These are phyloP conservation scores for Talaromyces sp. DNA, from an alignment of 2,329 filamentous ascomycete genomes.

Conservation along the genomic window DNA sequence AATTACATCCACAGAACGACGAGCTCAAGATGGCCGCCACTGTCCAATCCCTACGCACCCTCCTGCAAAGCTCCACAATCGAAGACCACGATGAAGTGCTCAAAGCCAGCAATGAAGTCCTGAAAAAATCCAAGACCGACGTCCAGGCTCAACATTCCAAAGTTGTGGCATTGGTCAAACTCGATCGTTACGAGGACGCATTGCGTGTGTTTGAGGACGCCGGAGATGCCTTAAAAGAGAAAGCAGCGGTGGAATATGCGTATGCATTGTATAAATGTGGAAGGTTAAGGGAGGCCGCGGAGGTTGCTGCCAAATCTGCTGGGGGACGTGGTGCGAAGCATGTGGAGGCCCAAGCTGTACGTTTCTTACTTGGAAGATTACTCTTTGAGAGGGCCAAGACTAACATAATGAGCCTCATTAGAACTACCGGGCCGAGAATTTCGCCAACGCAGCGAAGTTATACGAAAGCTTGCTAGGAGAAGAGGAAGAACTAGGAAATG, in stretches of 20 bases:
- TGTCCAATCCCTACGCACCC: constrained; percentile 50
- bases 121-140: constrained; percentile 58
- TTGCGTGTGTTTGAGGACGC: constrained; percentile 54
- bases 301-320: constrained; percentile 44
- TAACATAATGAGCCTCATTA: constrained; percentile 14
- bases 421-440: constrained; percentile 59
- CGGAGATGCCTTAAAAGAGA: constrained; percentile 53
- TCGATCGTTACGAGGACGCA: constrained; percentile 62
- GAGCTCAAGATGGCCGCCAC: constrained; percentile 36
- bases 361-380: constrained; percentile 18
- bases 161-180: constrained; percentile 58
- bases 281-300: constrained; percentile 52
- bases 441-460: constrained; percentile 51
- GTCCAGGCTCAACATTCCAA: constrained; percentile 57
- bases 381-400: not conserved
- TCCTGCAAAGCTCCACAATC: constrained; percentile 57
- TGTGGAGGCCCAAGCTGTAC: constrained; percentile 60
- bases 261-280: constrained; percentile 63
- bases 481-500: constrained; percentile 40
- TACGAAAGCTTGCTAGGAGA: constrained; percentile 51
- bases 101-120: constrained; percentile 53
- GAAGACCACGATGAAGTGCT: constrained; percentile 62
- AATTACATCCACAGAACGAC: not conserved
- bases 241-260: constrained; percentile 57
- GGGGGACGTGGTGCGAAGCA: constrained; percentile 53